These are phyloP conservation scores for Forsythia viridissima DNA, from an alignment of 257 asterid genomes.

Conservation along the genomic window DNA sequence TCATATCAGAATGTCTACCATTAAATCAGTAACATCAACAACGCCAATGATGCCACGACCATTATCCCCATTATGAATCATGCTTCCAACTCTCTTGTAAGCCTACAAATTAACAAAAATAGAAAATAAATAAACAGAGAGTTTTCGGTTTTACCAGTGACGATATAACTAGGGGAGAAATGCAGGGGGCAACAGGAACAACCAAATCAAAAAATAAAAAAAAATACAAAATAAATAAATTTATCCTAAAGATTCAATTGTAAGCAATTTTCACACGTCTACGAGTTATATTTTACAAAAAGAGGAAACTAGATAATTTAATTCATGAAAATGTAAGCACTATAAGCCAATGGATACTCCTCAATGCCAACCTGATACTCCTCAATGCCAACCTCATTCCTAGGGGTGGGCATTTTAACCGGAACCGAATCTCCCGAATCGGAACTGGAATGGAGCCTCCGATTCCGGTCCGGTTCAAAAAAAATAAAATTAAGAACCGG, in stretches of 20 bases:
- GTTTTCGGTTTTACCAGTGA: slow-evolving; percentile 15
- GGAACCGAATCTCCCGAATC: no score
- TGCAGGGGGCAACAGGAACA: slow-evolving; percentile 6
- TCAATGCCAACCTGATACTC: background rate
- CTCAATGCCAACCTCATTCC: no score
- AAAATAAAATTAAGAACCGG: no score
- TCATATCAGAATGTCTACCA: slow-evolving; percentile 45
- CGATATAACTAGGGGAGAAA: slow-evolving; percentile 7
- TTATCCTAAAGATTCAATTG: background rate
- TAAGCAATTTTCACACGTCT: background rate
- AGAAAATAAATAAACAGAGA: slow-evolving; percentile 8
- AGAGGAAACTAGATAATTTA: background rate
- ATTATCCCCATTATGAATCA: slow-evolving; percentile 74
- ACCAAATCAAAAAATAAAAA: background rate
- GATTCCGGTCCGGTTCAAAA: no score
- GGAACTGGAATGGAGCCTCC: no score
- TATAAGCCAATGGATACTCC: background rate
- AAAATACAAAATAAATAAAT: background rate
- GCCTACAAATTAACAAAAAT: slow-evolving; percentile 45
- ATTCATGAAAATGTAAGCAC: background rate
- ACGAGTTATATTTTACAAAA: background rate
- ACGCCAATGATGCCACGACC: slow-evolving; percentile 88
- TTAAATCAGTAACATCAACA: slow-evolving; percentile 62
- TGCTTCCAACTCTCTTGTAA: slow-evolving; percentile 84
- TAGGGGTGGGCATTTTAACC: no score